Evolutionary conservation across 352 stramenopile species (phyloP).

Genomic region (Pythium chondricola): DNA sequence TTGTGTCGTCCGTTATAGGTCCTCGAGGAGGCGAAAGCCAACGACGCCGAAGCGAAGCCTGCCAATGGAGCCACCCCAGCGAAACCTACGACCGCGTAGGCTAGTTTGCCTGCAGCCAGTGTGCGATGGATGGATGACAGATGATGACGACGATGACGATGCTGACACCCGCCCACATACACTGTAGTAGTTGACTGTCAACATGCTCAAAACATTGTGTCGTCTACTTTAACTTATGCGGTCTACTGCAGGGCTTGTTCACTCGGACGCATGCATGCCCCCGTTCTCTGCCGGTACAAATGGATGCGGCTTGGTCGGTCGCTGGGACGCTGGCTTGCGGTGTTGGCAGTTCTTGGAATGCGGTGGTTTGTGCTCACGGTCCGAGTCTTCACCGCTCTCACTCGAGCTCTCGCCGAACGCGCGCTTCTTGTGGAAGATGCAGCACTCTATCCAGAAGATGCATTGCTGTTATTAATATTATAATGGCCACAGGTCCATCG

Average conservation of each 20-base stretch:
- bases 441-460: constrained; percentile 77
- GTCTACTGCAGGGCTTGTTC: no score
- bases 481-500: not conserved
- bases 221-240: no score
- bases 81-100: not conserved
- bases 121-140: no score
- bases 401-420: constrained; percentile 89
- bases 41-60: constrained; percentile 4
- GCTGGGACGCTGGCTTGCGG: constrained; percentile 24
- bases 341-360: constrained; percentile 13
- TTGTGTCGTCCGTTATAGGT: constrained; percentile 8
- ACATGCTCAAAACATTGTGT: no score
- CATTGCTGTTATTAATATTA: no score
- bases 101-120: no score
- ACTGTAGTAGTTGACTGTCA: no score
- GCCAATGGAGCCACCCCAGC: not conserved
- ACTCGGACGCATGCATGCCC: no score
- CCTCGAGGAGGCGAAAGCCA: constrained; percentile 28
- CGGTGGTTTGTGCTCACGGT: constrained; percentile 24
- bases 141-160: no score
- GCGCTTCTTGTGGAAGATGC: constrained; percentile 91
- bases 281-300: constrained; percentile 6
- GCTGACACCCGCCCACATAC: no score
- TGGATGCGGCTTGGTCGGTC: constrained; percentile 10
- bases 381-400: constrained; percentile 82